Conservation (phyloP, 257 asterid species). For the Lithospermum erythrorhizon region DNA sequence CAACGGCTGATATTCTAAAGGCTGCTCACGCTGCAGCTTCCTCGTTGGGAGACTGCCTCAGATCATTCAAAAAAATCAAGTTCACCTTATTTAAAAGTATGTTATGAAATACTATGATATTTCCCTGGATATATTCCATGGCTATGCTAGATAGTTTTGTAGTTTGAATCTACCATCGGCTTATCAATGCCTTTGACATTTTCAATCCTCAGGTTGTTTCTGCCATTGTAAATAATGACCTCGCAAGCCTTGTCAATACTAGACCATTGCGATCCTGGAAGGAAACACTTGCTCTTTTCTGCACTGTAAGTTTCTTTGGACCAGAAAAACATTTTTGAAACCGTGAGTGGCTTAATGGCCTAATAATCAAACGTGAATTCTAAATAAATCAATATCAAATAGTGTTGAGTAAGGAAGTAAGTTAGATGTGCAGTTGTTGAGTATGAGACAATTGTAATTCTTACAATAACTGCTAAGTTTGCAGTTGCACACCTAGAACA, state of each 20-base stretch:
- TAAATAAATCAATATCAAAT: no score
- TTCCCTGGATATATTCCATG: constrained; percentile 9
- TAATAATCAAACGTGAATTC: background rate
- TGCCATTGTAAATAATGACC: constrained; percentile 86
- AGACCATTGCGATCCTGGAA: constrained; percentile 90
- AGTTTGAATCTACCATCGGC: background rate
- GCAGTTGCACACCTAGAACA: constrained; percentile 81
- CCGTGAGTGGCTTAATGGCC: background rate
- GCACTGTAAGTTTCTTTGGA: constrained; percentile 53
- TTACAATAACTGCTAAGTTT: constrained; percentile 12
- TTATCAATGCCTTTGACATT: constrained; percentile 1
- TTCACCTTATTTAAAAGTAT: constrained; percentile 81
- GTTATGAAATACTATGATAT: constrained; percentile 6
- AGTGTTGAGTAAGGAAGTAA: background rate
- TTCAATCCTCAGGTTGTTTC: constrained; percentile 26
- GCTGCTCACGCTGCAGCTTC: no score
- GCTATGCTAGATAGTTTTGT: background rate
- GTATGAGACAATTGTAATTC: constrained; percentile 1
- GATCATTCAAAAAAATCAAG: constrained; percentile 64
- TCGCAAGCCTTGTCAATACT: constrained; percentile 72
- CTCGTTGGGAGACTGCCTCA: constrained; percentile 84
- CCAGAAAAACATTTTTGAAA: constrained; percentile 2
- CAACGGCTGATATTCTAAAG: no score
- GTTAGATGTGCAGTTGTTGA: background rate
- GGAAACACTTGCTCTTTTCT: constrained; percentile 93